Evolutionary conservation across 805 yeast genomes (phyloP), one percentile per base, ranked within the genome.

Genomic region (Yamadazyma takamatsuzukensis): DNA sequence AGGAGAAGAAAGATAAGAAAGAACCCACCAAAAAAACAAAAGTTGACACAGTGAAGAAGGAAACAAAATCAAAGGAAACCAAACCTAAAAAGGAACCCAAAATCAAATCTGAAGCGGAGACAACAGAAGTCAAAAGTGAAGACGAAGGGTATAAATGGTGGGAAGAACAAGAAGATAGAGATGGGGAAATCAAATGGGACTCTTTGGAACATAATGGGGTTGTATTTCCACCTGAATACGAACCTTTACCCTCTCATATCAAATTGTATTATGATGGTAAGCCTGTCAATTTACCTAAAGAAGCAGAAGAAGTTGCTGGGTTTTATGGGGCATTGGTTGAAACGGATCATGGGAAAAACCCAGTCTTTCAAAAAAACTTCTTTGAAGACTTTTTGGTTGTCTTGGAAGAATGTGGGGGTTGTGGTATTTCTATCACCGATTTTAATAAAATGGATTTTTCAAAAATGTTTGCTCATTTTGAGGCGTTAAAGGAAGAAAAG

Each of bases 301-400:
- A 70, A 35, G 97, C 96, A 2, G 98, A 90, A 59, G 97, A 90
- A 57, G 96, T 90, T 21, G 97, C 97, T 0, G 97, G 96, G 0
- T 90, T 88, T 51, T 90, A 72, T 56, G 97, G 83, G 7, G 96
- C 96, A 5, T 71, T 90, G 76, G 42, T 89, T 27, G 88, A 85
- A 43, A 73, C 88, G 1, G 96, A 90, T 44, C 96, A 90, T 59
- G 93, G 88, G 9, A 73, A 79, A 41, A 90, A 88, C 51, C 88
- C 94, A 0, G 78, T 76, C 0, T 90, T 90, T 56, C 95, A 81
- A 44, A 76, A 78, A 51, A 90, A 90, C 56, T 90, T 90, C 64
- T 90, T 90, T 48, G 53, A 68, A 8, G 97, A 90, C 57, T 89
- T 89, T 51, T 39, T 63, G 25, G 57, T 69, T 36, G 93, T 89